phyloP scores from a whole-genome alignment of 441 rosid genomes.

The Euphorbia celastroides region DNA sequence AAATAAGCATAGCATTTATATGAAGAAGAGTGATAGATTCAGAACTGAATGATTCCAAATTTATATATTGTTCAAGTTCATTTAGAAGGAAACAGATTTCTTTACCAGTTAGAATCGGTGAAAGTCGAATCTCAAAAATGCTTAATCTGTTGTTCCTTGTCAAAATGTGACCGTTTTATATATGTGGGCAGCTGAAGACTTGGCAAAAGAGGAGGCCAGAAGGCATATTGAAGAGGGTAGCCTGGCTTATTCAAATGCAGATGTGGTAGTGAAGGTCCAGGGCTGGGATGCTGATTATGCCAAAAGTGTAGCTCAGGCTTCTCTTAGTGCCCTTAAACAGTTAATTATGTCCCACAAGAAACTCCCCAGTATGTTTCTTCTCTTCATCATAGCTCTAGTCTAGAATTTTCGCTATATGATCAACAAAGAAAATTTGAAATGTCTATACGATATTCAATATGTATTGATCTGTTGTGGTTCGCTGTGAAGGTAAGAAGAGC shows the following conservation, averaged over 20 bases:
- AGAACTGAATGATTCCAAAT: no score
- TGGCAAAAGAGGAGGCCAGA: conserved; percentile 77
- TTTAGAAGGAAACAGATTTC: neutral
- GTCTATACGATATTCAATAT: neutral
- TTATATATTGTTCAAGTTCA: neutral
- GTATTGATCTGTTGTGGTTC: no score
- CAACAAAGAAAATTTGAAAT: no score
- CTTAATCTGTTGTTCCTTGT: neutral
- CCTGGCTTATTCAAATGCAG: conserved; percentile 77
- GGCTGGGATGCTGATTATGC: conserved; percentile 80
- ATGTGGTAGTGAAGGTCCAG: conserved; percentile 79
- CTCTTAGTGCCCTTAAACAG: conserved; percentile 78
- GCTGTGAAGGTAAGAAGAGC: conserved; percentile 74
- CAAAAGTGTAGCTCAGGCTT: conserved; percentile 77
- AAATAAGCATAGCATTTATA: neutral
- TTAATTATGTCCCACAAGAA: conserved; percentile 66
- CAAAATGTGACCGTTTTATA: neutral
- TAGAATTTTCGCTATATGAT: no score
- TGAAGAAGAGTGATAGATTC: no score
- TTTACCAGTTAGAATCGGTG: neutral
- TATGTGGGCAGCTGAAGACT: conserved; percentile 51
- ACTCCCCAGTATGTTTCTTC: conserved; percentile 57
- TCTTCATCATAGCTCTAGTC: neutral
- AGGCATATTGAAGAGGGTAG: conserved; percentile 42
- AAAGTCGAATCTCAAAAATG: neutral